Base-by-base conservation (phyloP, 306 rosid species). In the Hylodesmum podocarpum region DNA sequence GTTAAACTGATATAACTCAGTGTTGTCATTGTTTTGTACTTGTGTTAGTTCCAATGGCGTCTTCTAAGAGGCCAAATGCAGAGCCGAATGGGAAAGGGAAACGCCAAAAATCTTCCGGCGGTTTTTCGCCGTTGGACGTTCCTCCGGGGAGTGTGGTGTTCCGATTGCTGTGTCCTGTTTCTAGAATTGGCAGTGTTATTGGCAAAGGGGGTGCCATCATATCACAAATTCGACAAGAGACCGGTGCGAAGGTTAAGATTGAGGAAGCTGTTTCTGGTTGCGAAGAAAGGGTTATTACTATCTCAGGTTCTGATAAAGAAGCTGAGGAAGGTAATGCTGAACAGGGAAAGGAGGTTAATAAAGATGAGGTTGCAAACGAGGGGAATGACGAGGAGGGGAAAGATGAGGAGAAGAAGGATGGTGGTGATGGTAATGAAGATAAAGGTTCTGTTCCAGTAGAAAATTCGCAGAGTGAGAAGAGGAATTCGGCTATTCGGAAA, bases 211-310 rank as follows among this genome's bases (percentile, higher is more conserved):
- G 97, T 51, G 73, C 81, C 11, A 61, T 80, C 47, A 51, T 92
- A 24, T 83, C 97, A 16, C 85, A 86, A 54, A 91, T 92, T 80
- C 83, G 81, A n/a, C 85, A 86, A 19, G 92, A 88, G 61, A 88
- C 87, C 18, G 91, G 93, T 7, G 98, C 77, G 31, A 86, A 74
- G 62, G 79, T 96, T 66, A 86, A 79, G 80, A 87, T 91, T 46
- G 91, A 96, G 77, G 99, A 93, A n/a, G 54, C 87, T 37, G 57
- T 89, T 15, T 81, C 91, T 6, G 94, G 91, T 0, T 91, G 93
- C 22, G 94, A 96, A 3, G 99, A 96, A 72, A 91, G 91, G 72
- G 91, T 96, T 54, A 46, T 92, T 18, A 69, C 85, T 8, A 73
- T 93, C 54, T 65, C 78, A 4, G 75, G 87, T 16, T 81, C 88